Evolutionary conservation across 2,329 filamentous ascomycete genomes (phyloP), one percentile per base, ranked within the genome.

Genomic region (Hymenotorrendiella dingleyae): DNA sequence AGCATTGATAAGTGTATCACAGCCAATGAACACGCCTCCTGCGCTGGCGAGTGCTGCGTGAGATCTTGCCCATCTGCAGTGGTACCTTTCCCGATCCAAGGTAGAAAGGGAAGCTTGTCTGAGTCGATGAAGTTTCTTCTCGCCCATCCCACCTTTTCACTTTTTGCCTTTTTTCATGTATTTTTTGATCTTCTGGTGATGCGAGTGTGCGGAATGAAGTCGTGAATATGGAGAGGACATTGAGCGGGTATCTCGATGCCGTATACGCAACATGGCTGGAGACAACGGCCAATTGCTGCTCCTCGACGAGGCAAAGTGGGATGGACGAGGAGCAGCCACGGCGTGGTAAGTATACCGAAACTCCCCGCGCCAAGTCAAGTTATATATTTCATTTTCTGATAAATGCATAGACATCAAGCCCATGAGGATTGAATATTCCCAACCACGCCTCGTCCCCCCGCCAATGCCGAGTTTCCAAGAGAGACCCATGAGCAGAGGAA

Each of bases 381-480:
- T n/a, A n/a, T n/a, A n/a, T n/a, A n/a, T n/a, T 24, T 24, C 43
- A 16, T 46, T 40, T 51, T 47, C 42, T 22, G 50, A 27, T 49
- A 40, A 48, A 30, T 26, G 6, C 14, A 19, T 46, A 64, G 62
- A 53, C 47, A 45, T 54, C 36, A 58, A 58, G 49, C 57, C 60
- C 17, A 64, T 66, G 54, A 56, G 56, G 52, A 57, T 67, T 40
- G 50, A 65, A 45, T 58, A 64, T 52, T 53, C 66, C 36, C 64
- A 69, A 52, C 67, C 67, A 24, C 62, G 57, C 37, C 55, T 63
- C 27, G 47, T 64, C 33, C 57, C 64, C 26, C 59, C 63, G 28
- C 65, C 64, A 27, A 45, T 61, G 28, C 50, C 52, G 39, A 55
- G 60, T 8, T 56, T 54, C 12, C 49, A 48, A 36, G 54, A 56